Evolutionary conservation across 352 stramenopile species (phyloP).

Genomic region (Globisporangium cystogenes): DNA sequence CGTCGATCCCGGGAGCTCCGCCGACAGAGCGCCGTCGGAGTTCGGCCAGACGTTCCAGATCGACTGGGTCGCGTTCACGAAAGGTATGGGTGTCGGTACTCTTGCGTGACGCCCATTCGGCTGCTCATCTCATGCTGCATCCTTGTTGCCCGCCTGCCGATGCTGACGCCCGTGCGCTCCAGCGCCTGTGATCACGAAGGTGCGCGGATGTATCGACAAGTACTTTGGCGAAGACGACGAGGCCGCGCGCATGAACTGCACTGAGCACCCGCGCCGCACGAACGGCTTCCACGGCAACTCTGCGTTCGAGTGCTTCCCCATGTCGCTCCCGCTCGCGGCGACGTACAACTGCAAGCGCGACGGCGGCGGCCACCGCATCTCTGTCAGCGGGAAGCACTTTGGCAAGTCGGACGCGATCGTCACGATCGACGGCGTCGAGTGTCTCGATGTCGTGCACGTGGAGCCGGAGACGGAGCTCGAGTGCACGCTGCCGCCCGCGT

Average conservation of each 20-base stretch:
- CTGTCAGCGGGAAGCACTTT: constrained; percentile 73
- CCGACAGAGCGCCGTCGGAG: background rate
- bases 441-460: constrained; percentile 51
- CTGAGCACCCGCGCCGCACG: constrained; percentile 25
- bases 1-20: constrained; percentile 13
- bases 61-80: constrained; percentile 66
- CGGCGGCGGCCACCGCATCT: constrained; percentile 47
- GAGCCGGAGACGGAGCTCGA: constrained; percentile 56
- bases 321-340: constrained; percentile 43
- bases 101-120: background rate
- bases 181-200: constrained; percentile 64
- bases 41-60: constrained; percentile 58
- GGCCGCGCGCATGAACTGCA: constrained; percentile 37
- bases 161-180: no score
- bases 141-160: background rate
- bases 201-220: constrained; percentile 75
- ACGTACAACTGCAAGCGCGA: constrained; percentile 71
- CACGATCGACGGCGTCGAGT: constrained; percentile 62
- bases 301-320: constrained; percentile 31
- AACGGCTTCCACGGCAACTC: constrained; percentile 43
- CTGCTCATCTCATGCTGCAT: background rate
- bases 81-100: constrained; percentile 23
- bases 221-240: constrained; percentile 33
- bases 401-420: constrained; percentile 59
- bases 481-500: constrained; percentile 64